Conservation (phyloP, 176 grass and related monocot species). For the Ampelocalamus luodianensis region DNA sequence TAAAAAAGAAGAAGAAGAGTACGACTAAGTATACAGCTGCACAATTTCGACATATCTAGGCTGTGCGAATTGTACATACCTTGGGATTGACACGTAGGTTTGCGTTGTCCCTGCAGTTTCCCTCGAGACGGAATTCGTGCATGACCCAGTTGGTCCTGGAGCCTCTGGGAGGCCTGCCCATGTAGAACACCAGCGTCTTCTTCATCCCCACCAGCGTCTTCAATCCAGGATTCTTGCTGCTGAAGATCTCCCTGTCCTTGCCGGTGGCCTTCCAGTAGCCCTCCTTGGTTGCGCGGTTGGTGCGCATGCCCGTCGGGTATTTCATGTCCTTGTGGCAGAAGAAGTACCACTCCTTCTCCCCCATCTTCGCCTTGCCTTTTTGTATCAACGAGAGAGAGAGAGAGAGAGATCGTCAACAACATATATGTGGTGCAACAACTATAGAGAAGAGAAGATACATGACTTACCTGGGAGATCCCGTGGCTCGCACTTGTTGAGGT, state of each 20-base stretch:
- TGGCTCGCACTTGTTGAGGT: conserved; percentile 92
- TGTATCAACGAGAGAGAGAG: too few species aligned
- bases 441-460: too few species aligned
- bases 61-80: not conserved
- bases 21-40: not conserved
- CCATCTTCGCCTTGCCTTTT: conserved; percentile 74
- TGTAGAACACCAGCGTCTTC: conserved; percentile 91
- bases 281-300: conserved; percentile 75
- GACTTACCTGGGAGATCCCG: conserved; percentile 82
- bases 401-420: too few species aligned
- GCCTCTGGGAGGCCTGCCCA: conserved; percentile 72
- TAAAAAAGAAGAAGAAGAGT: not conserved
- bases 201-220: conserved; percentile 64
- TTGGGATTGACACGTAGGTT: conserved; percentile 35
- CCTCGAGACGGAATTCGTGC: conserved; percentile 79
- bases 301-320: conserved; percentile 66
- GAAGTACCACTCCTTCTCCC: conserved; percentile 78
- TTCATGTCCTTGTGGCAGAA: conserved; percentile 71
- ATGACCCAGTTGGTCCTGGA: conserved; percentile 82
- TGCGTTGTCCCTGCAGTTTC: conserved; percentile 17
- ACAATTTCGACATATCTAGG: not conserved
- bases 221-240: not conserved
- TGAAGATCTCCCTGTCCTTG: conserved; percentile 77
- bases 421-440: too few species aligned
- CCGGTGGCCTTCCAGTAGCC: conserved; percentile 92